Conservation (phyloP, 225 moss, liverwort and hornwort species). For the Takakia lepidozioides region DNA sequence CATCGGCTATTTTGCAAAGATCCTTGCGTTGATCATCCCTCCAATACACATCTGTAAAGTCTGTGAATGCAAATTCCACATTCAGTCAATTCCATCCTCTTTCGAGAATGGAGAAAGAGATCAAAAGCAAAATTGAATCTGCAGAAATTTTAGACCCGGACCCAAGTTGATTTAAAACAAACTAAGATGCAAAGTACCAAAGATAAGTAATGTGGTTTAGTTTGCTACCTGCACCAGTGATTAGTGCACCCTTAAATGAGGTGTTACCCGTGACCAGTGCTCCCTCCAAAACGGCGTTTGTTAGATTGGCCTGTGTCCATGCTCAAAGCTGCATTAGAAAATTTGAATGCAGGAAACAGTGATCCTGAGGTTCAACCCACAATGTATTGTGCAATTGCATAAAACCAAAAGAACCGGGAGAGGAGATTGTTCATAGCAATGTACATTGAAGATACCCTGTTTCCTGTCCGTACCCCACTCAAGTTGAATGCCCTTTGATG, state of each 20-base stretch:
- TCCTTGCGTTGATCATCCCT: slow-evolving; percentile 79
- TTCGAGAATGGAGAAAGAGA: neutral
- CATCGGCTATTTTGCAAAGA: slow-evolving; percentile 66
- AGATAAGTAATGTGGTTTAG: neutral
- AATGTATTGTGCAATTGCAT: too few relatives aligned
- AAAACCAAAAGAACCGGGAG: too few relatives aligned
- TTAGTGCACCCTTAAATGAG: slow-evolving; percentile 75
- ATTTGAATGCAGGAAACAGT: too few relatives aligned
- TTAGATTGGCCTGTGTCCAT: slow-evolving; percentile 69
- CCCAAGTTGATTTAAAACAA: neutral
- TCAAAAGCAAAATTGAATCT: neutral
- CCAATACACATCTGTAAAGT: slow-evolving; percentile 95
- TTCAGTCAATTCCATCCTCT: neutral
- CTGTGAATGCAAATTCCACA: too few relatives aligned
- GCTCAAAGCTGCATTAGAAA: too few relatives aligned
- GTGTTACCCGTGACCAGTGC: slow-evolving; percentile 98
- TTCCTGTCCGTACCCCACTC: too few relatives aligned
- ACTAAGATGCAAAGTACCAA: neutral
- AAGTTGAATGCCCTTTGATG: too few relatives aligned
- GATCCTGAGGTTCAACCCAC: too few relatives aligned
- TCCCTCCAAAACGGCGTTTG: slow-evolving; percentile 91
- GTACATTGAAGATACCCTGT: too few relatives aligned
- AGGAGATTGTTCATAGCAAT: too few relatives aligned
- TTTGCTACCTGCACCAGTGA: slow-evolving; percentile 81
- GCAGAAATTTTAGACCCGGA: neutral